Conservation (phyloP, 192 early-diverging fungal species). For the Dispira parvispora region DNA sequence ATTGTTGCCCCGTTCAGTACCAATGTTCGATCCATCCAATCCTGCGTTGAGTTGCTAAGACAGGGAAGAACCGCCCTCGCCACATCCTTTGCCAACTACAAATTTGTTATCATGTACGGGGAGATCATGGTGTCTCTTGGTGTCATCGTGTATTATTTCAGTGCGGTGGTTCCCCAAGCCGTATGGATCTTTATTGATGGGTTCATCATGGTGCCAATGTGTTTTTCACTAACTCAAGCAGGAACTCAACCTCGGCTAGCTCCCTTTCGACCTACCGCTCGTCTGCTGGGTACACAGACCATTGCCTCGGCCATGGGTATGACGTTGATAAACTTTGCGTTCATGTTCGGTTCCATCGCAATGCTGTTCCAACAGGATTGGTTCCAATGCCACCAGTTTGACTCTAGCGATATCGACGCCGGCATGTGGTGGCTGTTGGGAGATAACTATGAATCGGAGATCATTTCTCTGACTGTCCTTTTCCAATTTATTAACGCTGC, state of each 20-base stretch:
- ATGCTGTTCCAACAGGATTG: conserved; percentile 15
- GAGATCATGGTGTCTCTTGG: conserved; percentile 30
- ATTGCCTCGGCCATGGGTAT: conserved; percentile 36
- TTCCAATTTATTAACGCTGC: conserved; percentile 62
- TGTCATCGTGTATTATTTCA: conserved; percentile 43
- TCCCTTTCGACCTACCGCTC: conserved; percentile 35
- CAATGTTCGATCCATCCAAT: conserved; percentile 22
- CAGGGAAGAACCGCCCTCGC: conserved; percentile 45
- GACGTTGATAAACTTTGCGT: conserved; percentile 38
- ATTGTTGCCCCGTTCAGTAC: conserved; percentile 43
- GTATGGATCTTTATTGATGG: conserved; percentile 58
- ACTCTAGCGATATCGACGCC: conserved; percentile 33
- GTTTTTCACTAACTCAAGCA: conserved; percentile 32
- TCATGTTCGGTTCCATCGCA: conserved; percentile 12
- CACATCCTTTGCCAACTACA: conserved; percentile 44
- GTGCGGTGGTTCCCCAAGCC: conserved; percentile 31
- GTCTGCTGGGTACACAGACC: conserved; percentile 44
- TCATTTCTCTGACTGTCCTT: conserved; percentile 37
- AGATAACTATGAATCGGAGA: conserved; percentile 58
- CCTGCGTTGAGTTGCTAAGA: conserved; percentile 35
- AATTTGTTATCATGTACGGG: conserved; percentile 41
- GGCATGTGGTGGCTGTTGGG: conserved; percentile 49
- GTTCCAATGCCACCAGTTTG: conserved; percentile 19
- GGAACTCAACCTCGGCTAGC: conserved; percentile 26
- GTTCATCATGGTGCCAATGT: conserved; percentile 28